Evolutionary conservation across 2,329 filamentous ascomycete species (phyloP).

Genomic region (Amauroascus verrucosus): DNA sequence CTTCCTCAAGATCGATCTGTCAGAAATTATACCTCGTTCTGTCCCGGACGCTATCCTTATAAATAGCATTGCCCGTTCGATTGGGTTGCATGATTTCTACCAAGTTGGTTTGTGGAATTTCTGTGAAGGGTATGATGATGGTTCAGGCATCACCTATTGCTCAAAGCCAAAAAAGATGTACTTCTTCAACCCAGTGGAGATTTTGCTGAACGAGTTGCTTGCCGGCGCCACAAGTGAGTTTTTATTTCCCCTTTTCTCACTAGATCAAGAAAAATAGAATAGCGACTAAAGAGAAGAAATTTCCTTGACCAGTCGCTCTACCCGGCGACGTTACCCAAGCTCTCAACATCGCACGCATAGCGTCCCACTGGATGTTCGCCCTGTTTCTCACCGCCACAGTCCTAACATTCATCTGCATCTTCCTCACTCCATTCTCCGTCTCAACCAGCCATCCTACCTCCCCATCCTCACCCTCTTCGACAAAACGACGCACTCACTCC

Average conservation of each 20-base stretch:
- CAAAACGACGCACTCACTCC: slow-evolving; percentile 25
- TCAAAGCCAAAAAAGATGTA: slow-evolving; percentile 60
- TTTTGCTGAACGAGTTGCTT: slow-evolving; percentile 69
- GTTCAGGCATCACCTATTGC: slow-evolving; percentile 58
- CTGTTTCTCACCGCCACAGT: slow-evolving; percentile 66
- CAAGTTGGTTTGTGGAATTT: slow-evolving; percentile 85
- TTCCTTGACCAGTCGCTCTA: slow-evolving; percentile 52
- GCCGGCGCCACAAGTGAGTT: slow-evolving; percentile 61
- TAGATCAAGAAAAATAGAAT: not conserved
- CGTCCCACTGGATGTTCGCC: slow-evolving; percentile 78
- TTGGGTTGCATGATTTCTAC: slow-evolving; percentile 91
- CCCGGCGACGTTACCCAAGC: slow-evolving; percentile 63
- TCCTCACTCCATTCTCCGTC: slow-evolving; percentile 48
- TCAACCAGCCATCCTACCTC: slow-evolving; percentile 23
- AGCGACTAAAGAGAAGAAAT: slow-evolving; percentile 12
- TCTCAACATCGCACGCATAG: slow-evolving; percentile 61
- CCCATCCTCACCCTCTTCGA: slow-evolving; percentile 23
- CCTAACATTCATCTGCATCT: slow-evolving; percentile 62
- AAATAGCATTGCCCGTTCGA: slow-evolving; percentile 74
- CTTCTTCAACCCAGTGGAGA: slow-evolving; percentile 84
- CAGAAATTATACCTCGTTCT: slow-evolving; percentile 65
- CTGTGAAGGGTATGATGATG: slow-evolving; percentile 74
- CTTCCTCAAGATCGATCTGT: slow-evolving; percentile 75
- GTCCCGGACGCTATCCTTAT: slow-evolving; percentile 64
- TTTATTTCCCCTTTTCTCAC: not conserved